These are phyloP conservation scores for Penicillium concentricum DNA, from an alignment of 2,329 filamentous ascomycete species.

Conservation along the genomic window DNA sequence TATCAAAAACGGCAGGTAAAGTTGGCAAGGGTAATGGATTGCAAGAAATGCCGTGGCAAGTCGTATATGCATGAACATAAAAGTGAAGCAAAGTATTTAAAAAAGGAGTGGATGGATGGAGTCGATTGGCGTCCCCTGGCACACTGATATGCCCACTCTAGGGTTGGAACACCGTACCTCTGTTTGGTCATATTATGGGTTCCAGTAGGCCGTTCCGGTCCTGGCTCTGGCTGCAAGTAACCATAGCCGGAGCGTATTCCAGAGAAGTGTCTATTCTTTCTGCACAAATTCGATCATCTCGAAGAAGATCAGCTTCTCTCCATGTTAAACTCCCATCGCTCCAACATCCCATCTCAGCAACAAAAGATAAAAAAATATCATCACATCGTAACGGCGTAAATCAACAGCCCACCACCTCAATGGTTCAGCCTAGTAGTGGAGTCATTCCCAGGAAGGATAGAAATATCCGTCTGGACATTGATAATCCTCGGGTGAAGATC, in stretches of 20 bases:
- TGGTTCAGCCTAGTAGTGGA: constrained; percentile 9
- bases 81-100: neutral
- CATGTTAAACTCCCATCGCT: neutral
- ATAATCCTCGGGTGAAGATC: constrained; percentile 24
- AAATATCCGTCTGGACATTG: constrained; percentile 33
- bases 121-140: neutral
- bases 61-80: neutral
- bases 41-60: neutral
- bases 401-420: neutral
- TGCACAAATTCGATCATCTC: neutral
- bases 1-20: neutral
- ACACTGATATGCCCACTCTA: neutral
- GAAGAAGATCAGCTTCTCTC: too few relatives aligned
- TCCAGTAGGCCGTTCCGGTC: neutral
- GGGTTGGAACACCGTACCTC: neutral
- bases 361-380: constrained; percentile 1
- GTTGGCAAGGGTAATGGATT: neutral
- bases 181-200: neutral
- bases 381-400: constrained; percentile 17
- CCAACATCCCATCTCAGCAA: neutral
- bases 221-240: neutral
- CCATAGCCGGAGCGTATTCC: neutral
- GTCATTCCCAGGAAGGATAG: constrained; percentile 24
- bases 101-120: neutral
- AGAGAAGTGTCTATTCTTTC: too few relatives aligned